Percentiles rank a stretch among this genome's conserved stretches.
These are phyloP conservation scores for Aspergillus spinulosporus DNA, from an alignment of 2,329 filamentous ascomycete genomes.

Conservation along the genomic window DNA sequence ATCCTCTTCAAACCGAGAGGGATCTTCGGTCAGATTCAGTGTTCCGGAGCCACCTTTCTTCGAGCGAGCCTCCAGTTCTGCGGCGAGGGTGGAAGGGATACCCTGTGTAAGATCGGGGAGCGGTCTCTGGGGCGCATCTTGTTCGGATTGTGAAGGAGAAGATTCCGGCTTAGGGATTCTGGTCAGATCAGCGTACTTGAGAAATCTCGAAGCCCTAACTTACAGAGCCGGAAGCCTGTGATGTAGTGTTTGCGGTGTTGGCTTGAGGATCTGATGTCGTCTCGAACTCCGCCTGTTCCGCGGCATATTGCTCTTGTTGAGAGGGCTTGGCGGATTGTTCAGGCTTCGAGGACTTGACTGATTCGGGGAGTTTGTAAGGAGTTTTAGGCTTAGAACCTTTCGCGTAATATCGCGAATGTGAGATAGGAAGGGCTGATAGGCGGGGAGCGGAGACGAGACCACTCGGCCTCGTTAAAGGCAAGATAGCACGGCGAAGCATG, in stretches of 20 bases:
- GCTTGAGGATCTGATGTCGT: constrained; percentile 34
- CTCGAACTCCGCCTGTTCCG: constrained; percentile 43
- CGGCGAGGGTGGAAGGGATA: constrained; percentile 85
- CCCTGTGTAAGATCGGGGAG: constrained; percentile 91
- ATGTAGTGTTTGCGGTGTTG: constrained; percentile 34
- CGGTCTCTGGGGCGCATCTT: constrained; percentile 57
- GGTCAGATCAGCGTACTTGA: constrained; percentile 13
- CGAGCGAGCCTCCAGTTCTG: constrained; percentile 61
- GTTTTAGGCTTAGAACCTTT: constrained; percentile 37
- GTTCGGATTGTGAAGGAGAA: constrained; percentile 34
- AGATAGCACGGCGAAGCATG: constrained; percentile 49
- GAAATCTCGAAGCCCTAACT: constrained; percentile 19
- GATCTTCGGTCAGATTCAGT: constrained; percentile 57
- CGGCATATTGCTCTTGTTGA: constrained; percentile 31
- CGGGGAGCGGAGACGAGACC: constrained; percentile 39
- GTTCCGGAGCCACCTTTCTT: constrained; percentile 40
- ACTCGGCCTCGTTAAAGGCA: constrained; percentile 48
- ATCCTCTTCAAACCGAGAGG: constrained; percentile 46
- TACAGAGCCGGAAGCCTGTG: constrained; percentile 31
- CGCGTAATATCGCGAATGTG: constrained; percentile 42
- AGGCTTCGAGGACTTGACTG: constrained; percentile 30
- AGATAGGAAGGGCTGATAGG: constrained; percentile 33
- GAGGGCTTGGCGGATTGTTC: constrained; percentile 28
- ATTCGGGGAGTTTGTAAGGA: constrained; percentile 38
- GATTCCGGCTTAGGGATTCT: constrained; percentile 35